Evolutionary conservation across 192 early-diverging fungal species (phyloP), one percentile per base, ranked within the genome.

Genomic region (Rhizoclosmatium sp.): DNA sequence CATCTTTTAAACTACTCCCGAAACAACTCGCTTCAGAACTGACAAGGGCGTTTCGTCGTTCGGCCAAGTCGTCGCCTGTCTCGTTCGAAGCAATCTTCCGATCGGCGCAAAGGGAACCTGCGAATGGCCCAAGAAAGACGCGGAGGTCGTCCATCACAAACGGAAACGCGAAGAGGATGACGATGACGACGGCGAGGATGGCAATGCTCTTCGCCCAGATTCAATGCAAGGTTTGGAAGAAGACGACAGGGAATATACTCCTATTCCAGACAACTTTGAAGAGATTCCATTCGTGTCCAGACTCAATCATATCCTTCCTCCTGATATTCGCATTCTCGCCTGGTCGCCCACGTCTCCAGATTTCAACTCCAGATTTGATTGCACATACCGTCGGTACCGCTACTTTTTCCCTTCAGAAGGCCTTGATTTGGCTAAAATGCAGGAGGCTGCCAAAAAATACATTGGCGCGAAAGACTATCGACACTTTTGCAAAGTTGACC

Each of bases 401-500:
- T 99, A 99, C 83, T 96, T 93, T 80, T 98, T 99, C 82, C 84
- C 88, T 9, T 82, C 83, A 23, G 85, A 86, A 48, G 81, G 78
- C 23, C 89, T 97, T 42, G 87, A 97, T 73, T 89, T 98, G 47
- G 87, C 79, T 2, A 77, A 71, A 1, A 98, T 99, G 97, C 87
- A 87, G 19, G 80, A 90, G 3, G 96, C 93, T 0, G 93, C 93
- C 2, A 61, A 76, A 42, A 73, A 81, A 51, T 94, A 92, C 71
- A 71, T 94, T 69, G 97, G 97, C 7, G 83, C 90, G 12, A 95
- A 96, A 74, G 96, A 99, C 81, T 99, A 95, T 76, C 92, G 97
- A 59, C 93, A 97, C 82, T 97, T 99, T 84, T 99, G 97, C 83
- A 96, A 97, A 81, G 84, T 98, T 54, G 97, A 99, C 85, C 90